Evolutionary conservation across 768 basidiomycete species (phyloP).

Genomic region (Psilocybe cubensis): DNA sequence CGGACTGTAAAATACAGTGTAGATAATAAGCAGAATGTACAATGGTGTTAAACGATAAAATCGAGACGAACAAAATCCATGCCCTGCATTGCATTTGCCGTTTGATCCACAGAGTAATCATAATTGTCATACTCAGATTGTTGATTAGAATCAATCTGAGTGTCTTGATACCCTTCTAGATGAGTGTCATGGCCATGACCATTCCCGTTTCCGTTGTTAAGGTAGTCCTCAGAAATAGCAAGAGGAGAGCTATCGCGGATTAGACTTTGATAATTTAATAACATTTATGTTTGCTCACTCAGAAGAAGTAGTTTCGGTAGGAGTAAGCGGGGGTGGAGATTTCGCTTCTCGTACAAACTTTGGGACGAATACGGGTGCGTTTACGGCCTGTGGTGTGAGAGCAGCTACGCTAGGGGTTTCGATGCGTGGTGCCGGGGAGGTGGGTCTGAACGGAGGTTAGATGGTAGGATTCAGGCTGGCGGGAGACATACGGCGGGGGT

Average conservation of each 20-base stretch:
- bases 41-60: neutral
- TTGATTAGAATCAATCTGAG: constrained; percentile 12
- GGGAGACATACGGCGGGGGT: constrained; percentile 32
- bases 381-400: constrained; percentile 67
- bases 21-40: neutral
- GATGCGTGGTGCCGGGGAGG: constrained; percentile 24
- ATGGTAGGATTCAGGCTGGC: constrained; percentile 13
- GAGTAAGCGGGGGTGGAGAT: constrained; percentile 26
- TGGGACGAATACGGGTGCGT: constrained; percentile 86
- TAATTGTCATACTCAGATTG: constrained; percentile 24
- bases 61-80: constrained; percentile 22
- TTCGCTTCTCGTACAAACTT: constrained; percentile 43
- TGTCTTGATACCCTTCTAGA: constrained; percentile 5
- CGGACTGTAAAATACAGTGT: constrained; percentile 11
- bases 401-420: constrained; percentile 39
- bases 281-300: neutral
- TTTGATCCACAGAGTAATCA: constrained; percentile 23
- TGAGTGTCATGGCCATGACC: constrained; percentile 1
- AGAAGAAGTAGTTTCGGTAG: constrained; percentile 5
- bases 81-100: constrained; percentile 14
- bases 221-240: constrained; percentile 6
- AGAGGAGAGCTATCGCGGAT: neutral
- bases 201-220: neutral
- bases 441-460: constrained; percentile 31
- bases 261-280: neutral